Evolutionary conservation across 129 eudicot genomes (phyloP).

Genomic region (Saposhnikovia divaricata): DNA sequence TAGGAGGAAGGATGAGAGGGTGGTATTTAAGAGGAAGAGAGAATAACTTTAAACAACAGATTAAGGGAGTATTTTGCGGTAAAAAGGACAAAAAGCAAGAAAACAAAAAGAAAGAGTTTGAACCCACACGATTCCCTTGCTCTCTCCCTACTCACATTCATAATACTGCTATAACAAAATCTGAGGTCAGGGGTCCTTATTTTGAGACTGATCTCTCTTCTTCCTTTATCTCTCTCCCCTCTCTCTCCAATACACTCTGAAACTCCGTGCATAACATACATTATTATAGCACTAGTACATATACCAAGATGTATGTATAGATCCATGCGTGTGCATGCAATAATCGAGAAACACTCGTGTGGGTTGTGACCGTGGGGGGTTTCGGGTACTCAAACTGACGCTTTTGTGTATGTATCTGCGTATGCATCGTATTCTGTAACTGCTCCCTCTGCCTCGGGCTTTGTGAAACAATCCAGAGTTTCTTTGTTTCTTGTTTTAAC

Average conservation of each 20-base stretch:
- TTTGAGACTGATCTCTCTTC: constrained; percentile 6
- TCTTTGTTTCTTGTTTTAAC: not conserved
- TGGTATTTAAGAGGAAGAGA: not conserved
- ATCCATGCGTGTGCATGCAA: constrained; percentile 26
- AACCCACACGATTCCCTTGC: constrained; percentile 17
- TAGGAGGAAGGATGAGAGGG: not conserved
- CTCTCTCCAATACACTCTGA: not conserved
- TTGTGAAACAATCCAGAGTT: not conserved
- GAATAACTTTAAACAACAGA: not conserved
- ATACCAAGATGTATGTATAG: not conserved
- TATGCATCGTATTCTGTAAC: not conserved
- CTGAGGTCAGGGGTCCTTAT: constrained; percentile 10
- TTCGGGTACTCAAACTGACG: not conserved
- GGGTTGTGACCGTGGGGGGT: constrained; percentile 25
- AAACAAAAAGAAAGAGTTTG: constrained; percentile 1
- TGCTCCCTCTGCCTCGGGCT: not conserved
- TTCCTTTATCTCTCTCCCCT: not conserved
- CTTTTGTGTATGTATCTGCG: not conserved
- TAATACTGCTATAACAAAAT: not conserved
- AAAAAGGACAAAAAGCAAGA: not conserved
- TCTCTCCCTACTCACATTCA: not conserved
- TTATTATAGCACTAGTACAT: too few relatives aligned
- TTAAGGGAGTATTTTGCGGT: not conserved
- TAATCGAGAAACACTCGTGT: constrained; percentile 35
- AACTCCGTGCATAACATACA: not conserved